These are phyloP conservation scores for Suhomyces chickasaworum DNA, from an alignment of 1,139 yeast species.

Conservation along the genomic window DNA sequence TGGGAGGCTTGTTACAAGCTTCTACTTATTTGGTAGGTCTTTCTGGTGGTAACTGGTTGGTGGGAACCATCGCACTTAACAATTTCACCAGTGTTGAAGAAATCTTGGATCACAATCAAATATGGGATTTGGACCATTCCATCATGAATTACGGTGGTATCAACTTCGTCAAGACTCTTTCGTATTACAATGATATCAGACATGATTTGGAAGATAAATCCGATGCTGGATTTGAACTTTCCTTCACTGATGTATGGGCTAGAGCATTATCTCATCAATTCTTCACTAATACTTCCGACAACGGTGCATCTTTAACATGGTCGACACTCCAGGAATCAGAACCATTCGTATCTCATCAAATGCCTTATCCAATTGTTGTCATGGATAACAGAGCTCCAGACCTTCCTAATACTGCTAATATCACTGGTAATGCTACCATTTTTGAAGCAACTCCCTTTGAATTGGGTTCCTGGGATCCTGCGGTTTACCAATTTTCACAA, in stretches of 20 bases:
- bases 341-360: conserved; percentile 57
- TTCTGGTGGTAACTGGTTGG: conserved; percentile 87
- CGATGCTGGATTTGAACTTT: conserved; percentile 75
- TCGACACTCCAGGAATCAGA: conserved; percentile 57
- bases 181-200: conserved; percentile 56
- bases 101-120: conserved; percentile 48
- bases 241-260: conserved; percentile 95
- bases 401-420: conserved; percentile 39
- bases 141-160: conserved; percentile 71
- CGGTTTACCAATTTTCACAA: conserved; percentile 66
- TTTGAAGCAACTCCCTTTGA: conserved; percentile 83
- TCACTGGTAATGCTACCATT: conserved; percentile 61
- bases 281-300: conserved; percentile 56
- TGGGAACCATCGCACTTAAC: conserved; percentile 77
- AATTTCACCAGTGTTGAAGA: conserved; percentile 76
- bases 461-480: conserved; percentile 88
- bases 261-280: conserved; percentile 78
- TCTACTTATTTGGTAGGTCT: conserved; percentile 77
- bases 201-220: conserved; percentile 60
- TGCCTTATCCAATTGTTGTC: conserved; percentile 85
- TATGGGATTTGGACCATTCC: conserved; percentile 72
- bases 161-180: conserved; percentile 57
- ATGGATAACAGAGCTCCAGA: conserved; percentile 76
- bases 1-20: conserved; percentile 78
- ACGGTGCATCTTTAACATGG: conserved; percentile 68